Evolutionary conservation across 257 asterid genomes (phyloP).

Genomic region (Gynochthodes officinalis): DNA sequence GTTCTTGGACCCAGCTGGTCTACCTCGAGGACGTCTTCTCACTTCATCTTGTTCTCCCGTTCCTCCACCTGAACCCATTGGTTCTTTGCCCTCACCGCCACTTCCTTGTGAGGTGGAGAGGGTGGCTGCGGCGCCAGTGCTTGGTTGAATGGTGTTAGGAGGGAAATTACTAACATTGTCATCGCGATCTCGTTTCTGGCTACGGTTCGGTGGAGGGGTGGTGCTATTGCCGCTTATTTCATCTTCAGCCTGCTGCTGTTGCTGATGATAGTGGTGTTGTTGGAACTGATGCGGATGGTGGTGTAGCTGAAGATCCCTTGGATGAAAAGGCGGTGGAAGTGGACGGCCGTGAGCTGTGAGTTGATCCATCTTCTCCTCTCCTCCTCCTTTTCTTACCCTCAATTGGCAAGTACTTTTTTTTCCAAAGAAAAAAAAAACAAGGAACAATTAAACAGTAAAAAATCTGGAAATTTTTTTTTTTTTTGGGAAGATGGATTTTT

Average conservation of each 20-base stretch:
- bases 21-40: slow-evolving; percentile 67
- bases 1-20: slow-evolving; percentile 87
- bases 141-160: slow-evolving; percentile 12
- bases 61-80: slow-evolving; percentile 15
- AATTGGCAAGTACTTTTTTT: background rate
- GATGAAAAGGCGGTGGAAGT: slow-evolving; percentile 78
- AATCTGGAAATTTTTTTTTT: no score
- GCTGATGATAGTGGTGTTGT: slow-evolving; percentile 46
- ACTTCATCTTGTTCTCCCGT: slow-evolving; percentile 38
- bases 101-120: slow-evolving; percentile 15
- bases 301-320: slow-evolving; percentile 73
- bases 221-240: slow-evolving; percentile 49
- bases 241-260: slow-evolving; percentile 47
- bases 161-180: slow-evolving; percentile 27
- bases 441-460: no score
- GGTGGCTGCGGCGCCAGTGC: slow-evolving; percentile 10
- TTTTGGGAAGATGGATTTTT: background rate
- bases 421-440: background rate
- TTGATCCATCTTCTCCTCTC: slow-evolving; percentile 56
- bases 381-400: background rate
- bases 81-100: slow-evolving; percentile 29
- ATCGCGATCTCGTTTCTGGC: slow-evolving; percentile 49
- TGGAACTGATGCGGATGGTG: slow-evolving; percentile 51
- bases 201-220: slow-evolving; percentile 20
- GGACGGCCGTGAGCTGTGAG: slow-evolving; percentile 72